A percentile compares a stretch with the other conserved stretches of the same genome.
Conservation (phyloP, 257 asterid species). For the Striga asiatica region DNA sequence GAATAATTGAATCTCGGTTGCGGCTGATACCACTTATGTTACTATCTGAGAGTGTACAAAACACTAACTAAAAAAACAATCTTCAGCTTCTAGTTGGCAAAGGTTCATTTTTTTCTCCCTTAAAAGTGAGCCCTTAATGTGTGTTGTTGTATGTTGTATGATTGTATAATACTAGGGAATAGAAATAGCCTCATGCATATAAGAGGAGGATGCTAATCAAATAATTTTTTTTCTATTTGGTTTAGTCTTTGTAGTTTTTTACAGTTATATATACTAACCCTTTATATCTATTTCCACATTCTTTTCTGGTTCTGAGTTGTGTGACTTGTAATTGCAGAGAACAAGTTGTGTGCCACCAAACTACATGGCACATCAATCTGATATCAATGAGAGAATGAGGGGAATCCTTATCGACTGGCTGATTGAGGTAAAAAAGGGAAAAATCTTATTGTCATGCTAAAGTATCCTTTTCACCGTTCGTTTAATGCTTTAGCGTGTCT, state of each 20-base stretch:
- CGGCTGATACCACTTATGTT: no score
- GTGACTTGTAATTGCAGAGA: constrained; percentile 28
- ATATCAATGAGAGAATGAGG: constrained; percentile 78
- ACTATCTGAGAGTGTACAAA: no score
- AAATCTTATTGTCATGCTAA: background rate
- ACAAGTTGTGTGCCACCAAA: constrained; percentile 40
- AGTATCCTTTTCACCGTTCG: background rate
- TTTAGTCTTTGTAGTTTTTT: background rate
- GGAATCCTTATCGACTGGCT: constrained; percentile 87
- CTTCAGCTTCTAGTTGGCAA: no score
- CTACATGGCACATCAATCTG: constrained; percentile 59
- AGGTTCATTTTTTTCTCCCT: no score
- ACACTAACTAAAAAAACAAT: no score
- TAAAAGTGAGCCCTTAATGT: no score
- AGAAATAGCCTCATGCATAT: no score
- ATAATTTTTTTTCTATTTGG: background rate
- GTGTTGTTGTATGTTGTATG: no score
- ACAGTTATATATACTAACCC: background rate
- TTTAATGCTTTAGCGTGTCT: background rate
- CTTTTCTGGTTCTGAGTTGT: background rate
- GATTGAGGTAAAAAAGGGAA: constrained; percentile 45
- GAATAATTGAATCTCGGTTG: no score
- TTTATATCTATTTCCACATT: background rate
- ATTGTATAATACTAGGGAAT: no score
- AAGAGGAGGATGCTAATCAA: no score